phyloP scores from a whole-genome alignment of 1,284 basidiomycete species.

The Puccinia hordei region DNA sequence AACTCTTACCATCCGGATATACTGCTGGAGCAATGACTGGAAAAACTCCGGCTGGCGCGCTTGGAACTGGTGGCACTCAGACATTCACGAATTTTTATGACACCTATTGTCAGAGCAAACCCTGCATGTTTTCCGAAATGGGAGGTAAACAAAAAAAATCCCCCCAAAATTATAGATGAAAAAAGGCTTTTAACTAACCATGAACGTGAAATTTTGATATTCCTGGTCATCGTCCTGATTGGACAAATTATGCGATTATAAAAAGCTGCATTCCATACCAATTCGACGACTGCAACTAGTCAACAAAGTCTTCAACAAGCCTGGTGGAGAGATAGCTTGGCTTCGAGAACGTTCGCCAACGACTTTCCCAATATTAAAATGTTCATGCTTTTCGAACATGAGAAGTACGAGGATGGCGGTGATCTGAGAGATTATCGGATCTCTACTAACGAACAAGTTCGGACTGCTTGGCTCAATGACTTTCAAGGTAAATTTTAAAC shows the following conservation, averaged over 20 bases:
- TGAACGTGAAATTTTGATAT: no score
- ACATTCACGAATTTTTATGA: conserved; percentile 21
- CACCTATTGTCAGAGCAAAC: conserved; percentile 15
- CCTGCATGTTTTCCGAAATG: conserved; percentile 42
- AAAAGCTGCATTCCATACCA: conserved; percentile 6
- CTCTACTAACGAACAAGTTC: not conserved
- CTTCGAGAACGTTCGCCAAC: conserved; percentile 39
- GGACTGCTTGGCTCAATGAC: not conserved
- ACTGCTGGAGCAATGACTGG: conserved; percentile 29
- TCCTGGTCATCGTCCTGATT: not conserved
- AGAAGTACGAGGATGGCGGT: conserved; percentile 50
- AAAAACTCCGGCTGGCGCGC: not conserved
- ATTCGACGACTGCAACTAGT: not conserved
- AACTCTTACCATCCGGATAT: conserved; percentile 16
- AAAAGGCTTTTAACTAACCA: no score
- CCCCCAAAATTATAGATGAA: not conserved
- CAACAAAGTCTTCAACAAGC: conserved; percentile 22
- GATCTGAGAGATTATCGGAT: conserved; percentile 39
- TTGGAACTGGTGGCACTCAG: not conserved
- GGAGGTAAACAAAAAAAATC: conserved; percentile 1
- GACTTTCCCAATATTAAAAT: conserved; percentile 51
- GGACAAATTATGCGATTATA: not conserved
- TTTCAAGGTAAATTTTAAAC: conserved; percentile 32
- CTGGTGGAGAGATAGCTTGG: conserved; percentile 50
- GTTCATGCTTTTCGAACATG: conserved; percentile 51